Percentiles rank a stretch among this genome's conserved stretches.
Conservation (phyloP, 176 grass and related monocot genomes). For the maize (Zea mays) region DNA sequence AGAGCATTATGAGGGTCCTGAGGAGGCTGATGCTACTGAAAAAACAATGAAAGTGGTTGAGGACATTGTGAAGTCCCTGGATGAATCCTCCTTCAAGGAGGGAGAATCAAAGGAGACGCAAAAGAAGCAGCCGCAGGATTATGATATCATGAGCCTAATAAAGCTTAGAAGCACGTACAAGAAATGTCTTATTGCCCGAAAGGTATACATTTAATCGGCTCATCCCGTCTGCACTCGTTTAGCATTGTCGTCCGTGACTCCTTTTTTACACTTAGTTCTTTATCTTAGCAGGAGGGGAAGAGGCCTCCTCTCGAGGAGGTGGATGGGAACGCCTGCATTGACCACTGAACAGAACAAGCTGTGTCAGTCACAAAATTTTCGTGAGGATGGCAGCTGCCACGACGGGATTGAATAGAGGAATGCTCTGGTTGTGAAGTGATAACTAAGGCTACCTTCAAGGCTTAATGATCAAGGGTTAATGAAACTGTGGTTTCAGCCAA, state of each 20-base stretch:
- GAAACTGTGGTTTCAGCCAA: too few species aligned
- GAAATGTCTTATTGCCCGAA: slow-evolving; percentile 33
- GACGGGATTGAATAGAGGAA: slow-evolving; percentile 10
- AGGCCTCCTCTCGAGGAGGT: slow-evolving; percentile 47
- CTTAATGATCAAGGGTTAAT: too few species aligned
- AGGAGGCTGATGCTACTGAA: slow-evolving; percentile 19
- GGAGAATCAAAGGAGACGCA: neutral
- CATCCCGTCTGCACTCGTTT: slow-evolving; percentile 7
- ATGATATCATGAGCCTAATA: slow-evolving; percentile 46
- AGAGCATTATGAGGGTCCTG: slow-evolving; percentile 12
- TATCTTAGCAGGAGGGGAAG: slow-evolving; percentile 40
- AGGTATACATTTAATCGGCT: slow-evolving; percentile 35
- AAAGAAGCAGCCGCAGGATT: neutral
- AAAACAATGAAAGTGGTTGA: slow-evolving; percentile 12
- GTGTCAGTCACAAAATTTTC: neutral
- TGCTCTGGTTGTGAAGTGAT: slow-evolving; percentile 46
- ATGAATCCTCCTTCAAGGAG: slow-evolving; percentile 18
- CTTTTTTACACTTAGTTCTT: neutral
- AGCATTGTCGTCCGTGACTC: neutral
- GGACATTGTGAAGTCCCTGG: slow-evolving; percentile 13
- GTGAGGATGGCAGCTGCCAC: neutral
- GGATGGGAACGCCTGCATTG: slow-evolving; percentile 32
- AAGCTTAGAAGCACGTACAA: slow-evolving; percentile 52
- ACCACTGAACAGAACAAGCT: slow-evolving; percentile 3
- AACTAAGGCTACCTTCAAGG: slow-evolving; percentile 40